phyloP scores from a whole-genome alignment of 2,329 filamentous ascomycete genomes.

The Colletotrichum eleusines region DNA sequence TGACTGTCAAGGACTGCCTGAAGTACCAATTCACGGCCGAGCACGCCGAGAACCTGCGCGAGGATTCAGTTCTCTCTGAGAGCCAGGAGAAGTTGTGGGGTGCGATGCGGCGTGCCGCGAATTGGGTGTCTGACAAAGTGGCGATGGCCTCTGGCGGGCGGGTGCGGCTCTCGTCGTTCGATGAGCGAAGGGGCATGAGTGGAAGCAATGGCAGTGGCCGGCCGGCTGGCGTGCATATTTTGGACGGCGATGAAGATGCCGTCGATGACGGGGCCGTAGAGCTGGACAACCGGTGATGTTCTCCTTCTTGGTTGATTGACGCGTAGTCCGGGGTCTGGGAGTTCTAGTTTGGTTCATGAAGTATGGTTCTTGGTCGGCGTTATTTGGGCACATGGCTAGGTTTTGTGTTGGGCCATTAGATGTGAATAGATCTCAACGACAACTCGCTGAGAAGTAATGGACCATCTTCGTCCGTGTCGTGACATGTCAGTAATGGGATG shows the following conservation, averaged over 20 bases:
- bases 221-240: constrained; percentile 49
- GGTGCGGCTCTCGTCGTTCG: constrained; percentile 62
- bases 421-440: constrained; percentile 10
- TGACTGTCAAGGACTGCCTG: constrained; percentile 96
- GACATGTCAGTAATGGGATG: not conserved
- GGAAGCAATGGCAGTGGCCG: constrained; percentile 54
- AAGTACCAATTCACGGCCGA: constrained; percentile 98
- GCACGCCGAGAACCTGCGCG: constrained; percentile 79
- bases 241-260: constrained; percentile 58
- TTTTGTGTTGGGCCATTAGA: not conserved
- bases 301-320: constrained; percentile 7
- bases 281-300: constrained; percentile 53
- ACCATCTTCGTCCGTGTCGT: not conserved
- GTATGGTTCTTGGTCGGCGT: constrained; percentile 25
- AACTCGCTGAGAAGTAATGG: not conserved
- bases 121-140: constrained; percentile 71
- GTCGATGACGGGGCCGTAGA: constrained; percentile 57
- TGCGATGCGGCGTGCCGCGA: constrained; percentile 63
- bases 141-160: constrained; percentile 66
- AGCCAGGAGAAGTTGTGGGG: constrained; percentile 76
- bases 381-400: constrained; percentile 5
- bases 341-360: not conserved
- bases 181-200: constrained; percentile 58
- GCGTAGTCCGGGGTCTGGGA: not conserved
- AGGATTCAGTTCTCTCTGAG: constrained; percentile 67